These are phyloP conservation scores for Physcomitrium patens DNA, from an alignment of 225 moss, liverwort and hornwort genomes.

Conservation along the genomic window DNA sequence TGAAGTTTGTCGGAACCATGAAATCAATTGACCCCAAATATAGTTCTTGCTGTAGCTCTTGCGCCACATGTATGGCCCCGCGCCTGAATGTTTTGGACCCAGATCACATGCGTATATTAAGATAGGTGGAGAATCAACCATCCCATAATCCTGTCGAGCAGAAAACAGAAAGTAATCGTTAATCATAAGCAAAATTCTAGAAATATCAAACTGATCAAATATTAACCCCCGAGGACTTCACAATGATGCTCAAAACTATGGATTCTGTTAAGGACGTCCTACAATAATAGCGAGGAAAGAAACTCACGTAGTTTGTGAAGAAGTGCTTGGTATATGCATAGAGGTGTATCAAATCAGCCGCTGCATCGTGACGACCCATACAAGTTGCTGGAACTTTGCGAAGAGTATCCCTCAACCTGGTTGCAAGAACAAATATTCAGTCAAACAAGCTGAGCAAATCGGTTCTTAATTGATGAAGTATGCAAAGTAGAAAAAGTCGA, in stretches of 20 bases:
- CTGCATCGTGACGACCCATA: constrained; percentile 94
- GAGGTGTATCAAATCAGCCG: constrained; percentile 96
- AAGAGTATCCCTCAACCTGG: constrained; percentile 91
- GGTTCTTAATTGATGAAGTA: neutral
- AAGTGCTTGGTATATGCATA: constrained; percentile 90
- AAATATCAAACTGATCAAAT: neutral
- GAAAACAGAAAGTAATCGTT: constrained; percentile 26
- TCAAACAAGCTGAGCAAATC: neutral
- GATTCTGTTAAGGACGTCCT: neutral
- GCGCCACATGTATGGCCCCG: constrained; percentile 61
- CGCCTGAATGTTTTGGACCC: constrained; percentile 83
- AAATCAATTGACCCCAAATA: constrained; percentile 94
- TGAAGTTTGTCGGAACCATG: constrained; percentile 94
- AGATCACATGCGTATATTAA: constrained; percentile 88
- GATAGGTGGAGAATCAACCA: constrained; percentile 73
- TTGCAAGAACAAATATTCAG: constrained; percentile 30
- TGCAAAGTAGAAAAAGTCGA: neutral
- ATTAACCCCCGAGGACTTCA: neutral
- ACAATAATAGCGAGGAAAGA: constrained; percentile 10
- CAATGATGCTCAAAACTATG: neutral
- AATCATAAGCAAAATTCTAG: constrained; percentile 7
- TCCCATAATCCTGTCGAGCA: constrained; percentile 70
- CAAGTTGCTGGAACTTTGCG: constrained; percentile 86
- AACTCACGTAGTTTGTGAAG: constrained; percentile 79
- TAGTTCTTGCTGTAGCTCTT: constrained; percentile 90